Evolutionary conservation across 1,284 basidiomycete species (phyloP).

Genomic region (Marasmius tenuissimus): DNA sequence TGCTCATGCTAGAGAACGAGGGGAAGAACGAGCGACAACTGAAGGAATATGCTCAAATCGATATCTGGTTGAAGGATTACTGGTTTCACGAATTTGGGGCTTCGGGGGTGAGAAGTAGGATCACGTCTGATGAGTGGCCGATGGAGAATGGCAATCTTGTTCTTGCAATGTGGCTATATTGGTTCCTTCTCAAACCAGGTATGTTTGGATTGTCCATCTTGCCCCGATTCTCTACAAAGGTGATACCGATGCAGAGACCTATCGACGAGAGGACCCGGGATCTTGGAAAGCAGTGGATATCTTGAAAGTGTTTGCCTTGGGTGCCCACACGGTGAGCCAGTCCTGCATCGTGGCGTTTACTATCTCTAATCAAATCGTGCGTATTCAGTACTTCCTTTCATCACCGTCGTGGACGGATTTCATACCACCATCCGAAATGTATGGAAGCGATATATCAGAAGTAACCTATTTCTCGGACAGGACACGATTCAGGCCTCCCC

Average conservation of each 20-base stretch:
- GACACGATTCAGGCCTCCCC: constrained; percentile 48
- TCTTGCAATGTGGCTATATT: constrained; percentile 73
- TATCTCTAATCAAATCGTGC: constrained; percentile 9
- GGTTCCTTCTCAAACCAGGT: constrained; percentile 67
- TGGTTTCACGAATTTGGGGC: constrained; percentile 53
- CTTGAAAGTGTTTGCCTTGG: constrained; percentile 62
- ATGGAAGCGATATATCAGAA: constrained; percentile 23
- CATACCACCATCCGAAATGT: constrained; percentile 31
- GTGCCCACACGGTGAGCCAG: constrained; percentile 59
- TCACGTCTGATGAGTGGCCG: constrained; percentile 53
- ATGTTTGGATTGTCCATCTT: constrained; percentile 22
- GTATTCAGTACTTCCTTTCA: constrained; percentile 57
- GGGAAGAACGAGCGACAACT: constrained; percentile 75
- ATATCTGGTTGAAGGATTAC: constrained; percentile 49
- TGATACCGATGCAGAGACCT: constrained; percentile 41
- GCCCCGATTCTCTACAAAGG: not conserved
- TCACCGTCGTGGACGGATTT: constrained; percentile 60
- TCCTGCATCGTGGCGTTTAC: not conserved
- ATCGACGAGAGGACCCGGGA: constrained; percentile 35
- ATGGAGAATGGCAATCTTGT: constrained; percentile 49
- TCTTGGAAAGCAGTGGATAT: constrained; percentile 48
- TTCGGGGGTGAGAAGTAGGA: constrained; percentile 36
- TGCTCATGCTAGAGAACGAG: constrained; percentile 81
- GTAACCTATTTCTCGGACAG: constrained; percentile 39
- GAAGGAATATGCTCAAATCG: constrained; percentile 49